Base-by-base conservation (phyloP, 768 basidiomycete genomes). In the Lactarius deliciosus region DNA sequence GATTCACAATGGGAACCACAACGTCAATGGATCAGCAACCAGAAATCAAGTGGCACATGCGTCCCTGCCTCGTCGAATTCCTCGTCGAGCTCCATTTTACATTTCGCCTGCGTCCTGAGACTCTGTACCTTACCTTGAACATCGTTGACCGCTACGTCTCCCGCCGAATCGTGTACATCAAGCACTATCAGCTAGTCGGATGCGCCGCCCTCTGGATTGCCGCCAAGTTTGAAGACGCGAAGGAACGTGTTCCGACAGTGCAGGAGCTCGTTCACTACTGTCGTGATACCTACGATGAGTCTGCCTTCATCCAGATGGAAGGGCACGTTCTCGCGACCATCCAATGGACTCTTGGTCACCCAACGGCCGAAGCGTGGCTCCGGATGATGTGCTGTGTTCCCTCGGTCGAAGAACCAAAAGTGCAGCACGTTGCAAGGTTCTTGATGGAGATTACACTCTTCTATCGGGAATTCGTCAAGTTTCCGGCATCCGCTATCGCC, bases 141-240 rank as follows among this genome's bases (percentile, higher is more conserved):
- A 97, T 99, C 75, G 89, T 98, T 77, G 97, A 99, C 79, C 94
- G 97, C 73, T 99, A 98, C 77, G 94, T 98, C 34, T 98, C 97
- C 59, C 95, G 97, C 72, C 92, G 97, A 62, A 90, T 99, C 69
- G 97, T 99, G 68, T 98, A 94, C 80, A 94, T 94, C 82, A 98
- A 96, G 78, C 97, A 99, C 79, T 98, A 99, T 75, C 97, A 99
- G 74, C 91, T 99, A 65, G 96, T 98, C 64, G 97, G 97, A 22
- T 99, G 97, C 74, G 94, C 96, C 28, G 94, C 97, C 45, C 84
- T 99, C 15, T 99, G 97, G 97, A 98, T 98, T 72, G 97, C 97
- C 18, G 92, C 96, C 70, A 99, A 99, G 79, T 99, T 98, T 72
- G 97, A 99, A 79, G 97, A 99, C 74, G 92, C 95, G 28, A 98